Conservation (phyloP, 73 alveolate species). For the Tetrahymena borealis region DNA sequence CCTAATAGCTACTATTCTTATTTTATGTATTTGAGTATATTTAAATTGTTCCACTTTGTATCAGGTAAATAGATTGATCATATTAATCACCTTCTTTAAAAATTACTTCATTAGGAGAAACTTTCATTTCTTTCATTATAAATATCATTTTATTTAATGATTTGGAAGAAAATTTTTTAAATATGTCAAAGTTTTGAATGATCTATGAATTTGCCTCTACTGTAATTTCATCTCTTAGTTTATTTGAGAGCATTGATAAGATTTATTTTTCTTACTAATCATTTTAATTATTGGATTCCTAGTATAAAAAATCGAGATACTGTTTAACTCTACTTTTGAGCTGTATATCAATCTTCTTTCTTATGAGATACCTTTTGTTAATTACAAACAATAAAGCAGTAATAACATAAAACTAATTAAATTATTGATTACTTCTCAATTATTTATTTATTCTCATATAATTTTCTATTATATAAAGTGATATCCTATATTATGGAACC, state of each 20-base stretch:
- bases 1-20: not conserved
- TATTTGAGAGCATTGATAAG: not conserved
- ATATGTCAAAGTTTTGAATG: not conserved
- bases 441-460: not conserved
- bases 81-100: not conserved
- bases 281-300: not conserved
- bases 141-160: not conserved
- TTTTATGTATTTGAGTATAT: not conserved
- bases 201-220: not conserved
- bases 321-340: not conserved
- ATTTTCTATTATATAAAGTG: not conserved
- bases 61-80: not conserved
- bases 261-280: not conserved
- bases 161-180: not conserved
- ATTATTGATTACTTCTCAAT: not conserved
- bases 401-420: not conserved
- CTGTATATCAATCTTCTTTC: no score
- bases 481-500: not conserved
- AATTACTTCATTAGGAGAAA: not conserved
- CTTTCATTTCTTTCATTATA: not conserved
- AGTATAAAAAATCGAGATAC: not conserved
- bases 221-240: not conserved
- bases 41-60: not conserved
- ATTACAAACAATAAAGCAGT: not conserved
- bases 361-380: no score